Conservation (phyloP, 1,284 basidiomycete genomes). For the Sporisorium graminicola region DNA sequence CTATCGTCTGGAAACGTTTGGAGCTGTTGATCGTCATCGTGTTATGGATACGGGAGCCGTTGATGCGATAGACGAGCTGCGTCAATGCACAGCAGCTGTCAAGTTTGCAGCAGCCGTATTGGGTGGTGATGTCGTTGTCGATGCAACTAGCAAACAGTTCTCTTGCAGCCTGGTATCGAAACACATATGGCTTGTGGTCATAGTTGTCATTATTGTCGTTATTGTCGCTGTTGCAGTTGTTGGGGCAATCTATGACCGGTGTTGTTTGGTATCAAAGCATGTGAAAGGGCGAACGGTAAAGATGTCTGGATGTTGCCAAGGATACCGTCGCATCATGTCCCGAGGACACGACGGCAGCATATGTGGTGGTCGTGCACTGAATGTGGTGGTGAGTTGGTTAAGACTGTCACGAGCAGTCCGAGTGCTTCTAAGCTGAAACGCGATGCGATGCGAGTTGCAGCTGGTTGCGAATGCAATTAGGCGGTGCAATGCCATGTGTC, state of each 20-base stretch:
- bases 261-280: neutral
- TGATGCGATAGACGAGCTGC: too few species aligned
- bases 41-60: neutral
- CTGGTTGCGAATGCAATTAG: neutral
- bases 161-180: neutral
- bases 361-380: neutral
- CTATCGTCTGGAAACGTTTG: neutral
- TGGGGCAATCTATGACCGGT: neutral
- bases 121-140: neutral
- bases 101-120: neutral
- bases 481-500: slow-evolving; percentile 12
- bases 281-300: neutral
- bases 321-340: neutral
- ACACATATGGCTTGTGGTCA: too few species aligned
- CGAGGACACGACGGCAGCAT: neutral
- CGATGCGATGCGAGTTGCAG: neutral
- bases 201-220: too few species aligned
- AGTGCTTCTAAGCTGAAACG: neutral
- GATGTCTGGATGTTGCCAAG: neutral
- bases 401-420: neutral
- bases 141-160: neutral
- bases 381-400: neutral
- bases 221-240: too few species aligned
- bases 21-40: neutral
- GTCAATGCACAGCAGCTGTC: neutral